These are phyloP conservation scores for Nadsonia starkeyi-henricii DNA, from an alignment of 1,139 yeast genomes.

Conservation along the genomic window DNA sequence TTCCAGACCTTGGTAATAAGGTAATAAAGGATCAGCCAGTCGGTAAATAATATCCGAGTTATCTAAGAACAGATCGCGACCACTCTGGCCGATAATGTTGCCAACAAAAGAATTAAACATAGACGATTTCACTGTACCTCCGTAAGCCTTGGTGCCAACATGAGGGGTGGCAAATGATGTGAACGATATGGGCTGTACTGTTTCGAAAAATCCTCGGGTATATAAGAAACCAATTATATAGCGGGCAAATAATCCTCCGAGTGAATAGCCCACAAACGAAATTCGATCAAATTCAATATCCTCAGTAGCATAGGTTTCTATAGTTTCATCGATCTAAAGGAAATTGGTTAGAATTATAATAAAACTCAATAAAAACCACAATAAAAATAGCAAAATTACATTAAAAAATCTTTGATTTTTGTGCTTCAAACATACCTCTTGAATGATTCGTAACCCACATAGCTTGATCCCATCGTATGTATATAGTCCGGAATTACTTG, in stretches of 20 bases:
- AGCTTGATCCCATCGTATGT: constrained; percentile 76
- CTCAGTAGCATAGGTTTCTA: constrained; percentile 8
- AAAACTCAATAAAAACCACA: too few species aligned
- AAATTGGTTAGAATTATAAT: background rate
- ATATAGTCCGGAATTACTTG: constrained; percentile 56
- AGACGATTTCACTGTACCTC: constrained; percentile 30
- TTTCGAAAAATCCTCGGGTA: constrained; percentile 38
- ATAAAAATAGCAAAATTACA: background rate
- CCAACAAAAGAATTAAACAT: constrained; percentile 41
- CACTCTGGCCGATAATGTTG: constrained; percentile 56
- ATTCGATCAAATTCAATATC: constrained; percentile 19
- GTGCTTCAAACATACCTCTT: constrained; percentile 27
- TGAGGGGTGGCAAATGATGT: constrained; percentile 75
- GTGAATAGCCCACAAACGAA: constrained; percentile 66
- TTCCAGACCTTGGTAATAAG: constrained; percentile 43
- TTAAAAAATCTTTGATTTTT: background rate
- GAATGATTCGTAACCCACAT: constrained; percentile 54
- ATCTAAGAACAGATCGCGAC: constrained; percentile 56
- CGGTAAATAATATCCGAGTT: constrained; percentile 53
- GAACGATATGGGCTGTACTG: constrained; percentile 28
- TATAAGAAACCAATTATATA: constrained; percentile 62
- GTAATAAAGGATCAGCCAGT: constrained; percentile 50
- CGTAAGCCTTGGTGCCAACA: constrained; percentile 62
- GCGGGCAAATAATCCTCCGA: constrained; percentile 69
- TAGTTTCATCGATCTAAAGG: constrained; percentile 10